A percentile compares a stretch with the other conserved stretches of the same genome.
phyloP scores from a whole-genome alignment of 768 basidiomycete genomes.

The Sporobolomyces pararoseus region DNA sequence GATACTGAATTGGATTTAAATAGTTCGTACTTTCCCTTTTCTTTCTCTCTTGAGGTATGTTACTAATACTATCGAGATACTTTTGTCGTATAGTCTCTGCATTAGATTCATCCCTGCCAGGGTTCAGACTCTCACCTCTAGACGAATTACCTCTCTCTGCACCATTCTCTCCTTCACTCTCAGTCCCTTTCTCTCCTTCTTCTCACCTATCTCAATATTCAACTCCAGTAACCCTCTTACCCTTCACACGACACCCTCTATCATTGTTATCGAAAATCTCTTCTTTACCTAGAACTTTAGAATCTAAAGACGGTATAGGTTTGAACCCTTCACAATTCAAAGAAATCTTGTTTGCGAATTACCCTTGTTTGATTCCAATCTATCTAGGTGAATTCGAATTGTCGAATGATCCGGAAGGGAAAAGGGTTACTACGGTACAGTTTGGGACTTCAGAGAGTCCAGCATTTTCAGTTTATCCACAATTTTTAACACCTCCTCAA shows the following conservation, averaged over 20 bases:
- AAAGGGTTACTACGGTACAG: slow-evolving; percentile 25
- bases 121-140: slow-evolving; percentile 32
- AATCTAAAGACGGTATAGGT: neutral
- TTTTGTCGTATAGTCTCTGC: slow-evolving; percentile 9
- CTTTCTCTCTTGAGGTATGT: neutral
- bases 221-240: slow-evolving; percentile 14
- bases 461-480: slow-evolving; percentile 27
- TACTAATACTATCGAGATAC: neutral
- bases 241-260: slow-evolving; percentile 29
- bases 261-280: slow-evolving; percentile 10
- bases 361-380: slow-evolving; percentile 22
- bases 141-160: slow-evolving; percentile 14
- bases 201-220: slow-evolving; percentile 3
- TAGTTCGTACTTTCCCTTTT: neutral
- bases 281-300: slow-evolving; percentile 15
- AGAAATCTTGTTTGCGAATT: slow-evolving; percentile 11
- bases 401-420: slow-evolving; percentile 4
- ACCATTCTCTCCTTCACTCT: slow-evolving; percentile 1
- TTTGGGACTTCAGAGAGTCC: slow-evolving; percentile 10
- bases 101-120: slow-evolving; percentile 19
- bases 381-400: slow-evolving; percentile 34
- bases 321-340: slow-evolving; percentile 14
- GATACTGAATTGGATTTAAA: slow-evolving; percentile 18
- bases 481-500: slow-evolving; percentile 19
- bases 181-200: slow-evolving; percentile 15